Conservation (phyloP, 495 filamentous ascomycete species). For the Usnea hakonensis region DNA sequence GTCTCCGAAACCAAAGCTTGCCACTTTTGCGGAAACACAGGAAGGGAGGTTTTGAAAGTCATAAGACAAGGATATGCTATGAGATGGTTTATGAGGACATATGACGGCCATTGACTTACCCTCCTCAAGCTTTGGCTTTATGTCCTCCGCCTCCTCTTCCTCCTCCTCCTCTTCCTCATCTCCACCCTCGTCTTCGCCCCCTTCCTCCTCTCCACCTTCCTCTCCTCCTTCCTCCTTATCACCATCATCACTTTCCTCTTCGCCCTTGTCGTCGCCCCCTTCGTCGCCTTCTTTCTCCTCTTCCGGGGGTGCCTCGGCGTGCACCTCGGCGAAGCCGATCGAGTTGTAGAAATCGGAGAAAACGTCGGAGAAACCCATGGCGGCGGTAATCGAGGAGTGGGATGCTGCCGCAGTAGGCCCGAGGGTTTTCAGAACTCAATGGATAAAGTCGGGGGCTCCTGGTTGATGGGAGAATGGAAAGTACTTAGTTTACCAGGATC, state of each 20-base stretch:
- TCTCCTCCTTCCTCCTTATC: conserved; percentile 40
- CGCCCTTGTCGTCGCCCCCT: conserved; percentile 38
- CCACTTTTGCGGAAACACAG: neutral
- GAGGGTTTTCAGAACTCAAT: neutral
- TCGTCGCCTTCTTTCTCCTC: conserved; percentile 44
- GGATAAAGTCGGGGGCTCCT: neutral
- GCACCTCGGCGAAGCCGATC: conserved; percentile 48
- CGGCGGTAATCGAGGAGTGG: conserved; percentile 30
- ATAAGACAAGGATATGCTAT: neutral
- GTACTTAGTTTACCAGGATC: neutral
- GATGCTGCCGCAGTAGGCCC: conserved; percentile 3
- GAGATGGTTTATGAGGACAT: neutral
- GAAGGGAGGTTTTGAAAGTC: neutral
- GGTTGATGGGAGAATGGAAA: neutral
- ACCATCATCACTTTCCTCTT: conserved; percentile 34
- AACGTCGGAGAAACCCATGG: conserved; percentile 58
- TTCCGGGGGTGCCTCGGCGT: conserved; percentile 51
- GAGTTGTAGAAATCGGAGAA: conserved; percentile 55
- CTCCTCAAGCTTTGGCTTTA: conserved; percentile 82
- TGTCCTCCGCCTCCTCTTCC: conserved; percentile 90
- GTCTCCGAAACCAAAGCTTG: neutral
- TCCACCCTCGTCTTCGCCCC: conserved; percentile 40
- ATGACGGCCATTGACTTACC: conserved; percentile 50
- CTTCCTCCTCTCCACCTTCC: conserved; percentile 40
- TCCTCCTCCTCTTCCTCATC: conserved; percentile 62